These are phyloP conservation scores for Populus hybrid DNA, from an alignment of 441 rosid genomes.

Conservation along the genomic window DNA sequence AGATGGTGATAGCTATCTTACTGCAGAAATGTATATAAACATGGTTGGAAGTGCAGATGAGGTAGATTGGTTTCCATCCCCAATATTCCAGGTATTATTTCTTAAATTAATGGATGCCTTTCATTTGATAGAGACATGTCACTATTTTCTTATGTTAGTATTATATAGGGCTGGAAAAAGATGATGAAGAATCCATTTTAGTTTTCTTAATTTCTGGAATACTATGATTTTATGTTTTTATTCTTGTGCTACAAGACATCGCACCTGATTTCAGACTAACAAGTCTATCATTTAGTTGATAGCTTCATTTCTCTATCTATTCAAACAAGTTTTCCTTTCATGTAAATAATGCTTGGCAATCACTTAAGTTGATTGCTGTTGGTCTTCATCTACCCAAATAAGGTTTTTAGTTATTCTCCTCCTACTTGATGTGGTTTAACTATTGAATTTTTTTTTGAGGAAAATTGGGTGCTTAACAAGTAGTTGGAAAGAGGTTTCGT, in stretches of 20 bases:
- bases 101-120: neutral
- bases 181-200: neutral
- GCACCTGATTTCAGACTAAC: neutral
- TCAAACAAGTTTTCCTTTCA: neutral
- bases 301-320: neutral
- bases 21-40: constrained; percentile 87
- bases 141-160: neutral
- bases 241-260: neutral
- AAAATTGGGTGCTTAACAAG: neutral
- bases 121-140: neutral
- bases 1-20: constrained; percentile 90
- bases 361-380: neutral
- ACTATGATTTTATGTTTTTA: neutral
- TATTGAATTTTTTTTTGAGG: neutral
- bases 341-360: neutral
- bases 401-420: neutral
- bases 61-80: constrained; percentile 84
- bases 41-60: constrained; percentile 72
- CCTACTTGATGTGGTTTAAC: neutral
- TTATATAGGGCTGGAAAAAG: neutral
- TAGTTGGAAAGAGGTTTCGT: neutral
- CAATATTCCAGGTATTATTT: constrained; percentile 79
- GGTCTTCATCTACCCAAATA: neutral
- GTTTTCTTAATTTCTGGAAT: no score
- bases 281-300: neutral